phyloP scores from a whole-genome alignment of 306 rosid genomes.

The Sindora glabra region DNA sequence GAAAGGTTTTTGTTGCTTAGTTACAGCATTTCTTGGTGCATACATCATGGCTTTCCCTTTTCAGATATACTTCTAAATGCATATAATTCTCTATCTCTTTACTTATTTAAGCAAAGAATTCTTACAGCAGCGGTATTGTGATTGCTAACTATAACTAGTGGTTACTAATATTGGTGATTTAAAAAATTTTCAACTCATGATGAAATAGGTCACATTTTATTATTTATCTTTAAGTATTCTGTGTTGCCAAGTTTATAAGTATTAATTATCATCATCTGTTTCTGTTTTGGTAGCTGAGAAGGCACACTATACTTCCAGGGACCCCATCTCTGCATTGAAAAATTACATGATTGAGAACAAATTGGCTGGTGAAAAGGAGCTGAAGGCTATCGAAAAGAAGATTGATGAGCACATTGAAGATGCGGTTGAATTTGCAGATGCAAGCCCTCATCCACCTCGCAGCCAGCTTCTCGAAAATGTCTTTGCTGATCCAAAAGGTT shows the following conservation, averaged over 20 bases:
- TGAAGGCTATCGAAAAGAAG: constrained; percentile 76
- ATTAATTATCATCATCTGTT: not conserved
- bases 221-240: not conserved
- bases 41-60: too few relatives aligned
- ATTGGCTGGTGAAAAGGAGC: constrained; percentile 63
- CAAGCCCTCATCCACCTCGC: constrained; percentile 71
- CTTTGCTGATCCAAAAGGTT: constrained; percentile 96
- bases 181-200: not conserved
- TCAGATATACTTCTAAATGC: too few relatives aligned
- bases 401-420: constrained; percentile 74
- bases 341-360: constrained; percentile 65
- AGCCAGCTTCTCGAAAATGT: constrained; percentile 96
- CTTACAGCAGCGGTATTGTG: too few relatives aligned
- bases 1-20: too few relatives aligned
- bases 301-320: constrained; percentile 83
- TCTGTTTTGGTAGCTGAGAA: constrained; percentile 77
- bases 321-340: constrained; percentile 81
- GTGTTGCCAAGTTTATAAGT: not conserved
- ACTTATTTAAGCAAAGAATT: too few relatives aligned
- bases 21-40: too few relatives aligned
- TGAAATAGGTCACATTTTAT: not conserved
- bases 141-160: not conserved
- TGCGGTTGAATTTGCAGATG: constrained; percentile 82
- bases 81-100: too few relatives aligned
- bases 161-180: not conserved